These are phyloP conservation scores for Trypanosoma scelopori DNA, from an alignment of 208 protist species.

Conservation along the genomic window DNA sequence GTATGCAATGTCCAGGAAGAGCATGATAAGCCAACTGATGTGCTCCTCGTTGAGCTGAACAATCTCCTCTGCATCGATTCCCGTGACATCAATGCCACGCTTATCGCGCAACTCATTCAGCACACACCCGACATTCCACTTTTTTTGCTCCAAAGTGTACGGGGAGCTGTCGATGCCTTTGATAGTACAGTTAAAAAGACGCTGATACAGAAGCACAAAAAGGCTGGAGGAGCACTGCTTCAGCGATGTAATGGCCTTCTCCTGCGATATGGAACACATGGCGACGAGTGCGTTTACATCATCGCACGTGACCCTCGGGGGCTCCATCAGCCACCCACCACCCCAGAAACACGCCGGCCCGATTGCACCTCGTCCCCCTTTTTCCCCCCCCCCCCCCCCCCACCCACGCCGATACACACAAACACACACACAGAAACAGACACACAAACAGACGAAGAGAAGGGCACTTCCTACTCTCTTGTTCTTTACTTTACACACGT, in stretches of 20 bases:
- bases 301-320: conserved; percentile 25
- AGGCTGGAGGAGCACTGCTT: conserved; percentile 86
- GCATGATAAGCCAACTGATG: conserved; percentile 76
- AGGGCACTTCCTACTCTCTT: no score
- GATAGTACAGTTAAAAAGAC: conserved; percentile 74
- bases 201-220: conserved; percentile 86
- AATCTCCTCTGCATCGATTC: conserved; percentile 74
- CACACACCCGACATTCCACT: conserved; percentile 70
- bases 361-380: conserved; percentile 1
- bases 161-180: conserved; percentile 64
- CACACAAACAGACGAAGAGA: background rate
- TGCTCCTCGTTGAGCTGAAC: conserved; percentile 79
- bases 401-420: no score
- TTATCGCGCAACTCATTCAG: conserved; percentile 62
- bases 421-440: no score
- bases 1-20: conserved; percentile 73
- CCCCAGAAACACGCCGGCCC: no score
- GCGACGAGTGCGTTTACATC: conserved; percentile 64
- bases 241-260: conserved; percentile 60
- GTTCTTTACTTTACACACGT: background rate
- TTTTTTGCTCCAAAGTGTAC: conserved; percentile 76
- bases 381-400: background rate
- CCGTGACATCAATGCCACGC: conserved; percentile 48
- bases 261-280: conserved; percentile 54
- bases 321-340: conserved; percentile 13